Base-by-base conservation (phyloP, 2,329 filamentous ascomycete species). In the Colletotrichum somersetense region DNA sequence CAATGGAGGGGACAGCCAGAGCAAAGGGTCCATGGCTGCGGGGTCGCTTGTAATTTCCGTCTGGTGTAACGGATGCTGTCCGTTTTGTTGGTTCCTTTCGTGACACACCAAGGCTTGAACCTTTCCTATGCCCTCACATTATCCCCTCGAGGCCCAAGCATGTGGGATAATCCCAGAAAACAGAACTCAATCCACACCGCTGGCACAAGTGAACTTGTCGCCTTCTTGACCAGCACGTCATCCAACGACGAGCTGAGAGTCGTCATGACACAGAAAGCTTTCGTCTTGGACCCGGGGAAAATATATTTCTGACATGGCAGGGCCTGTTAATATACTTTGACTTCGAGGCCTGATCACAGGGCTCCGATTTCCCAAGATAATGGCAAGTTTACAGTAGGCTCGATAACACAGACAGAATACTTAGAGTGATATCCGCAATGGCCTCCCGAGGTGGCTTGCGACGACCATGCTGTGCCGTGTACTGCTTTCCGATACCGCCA, bases 1-100 rank as follows among this genome's bases (percentile, higher is more conserved):
- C 46, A 69, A 69, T 48, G 14, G 53, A 38, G 58, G 53, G 46
- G 40, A 26, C 44, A 33, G 26, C 30, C 8, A 16, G 42, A 40
- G 26, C 58, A 61, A 53, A 50, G 64, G 68, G 68, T 63, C 64
- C 66, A 68, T 30, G 58, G 48, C 53, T 46, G 52, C 40, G 42
- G 44, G 53, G 57, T 18, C n/a, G 46, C 42, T 46, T 63, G 52
- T 23, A 46, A 40, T 38, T 42, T 35, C 65, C 58, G 66, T 71
- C 66, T 69, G 30, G 38, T 59, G 69, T 55, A 64, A 68, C 59
- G 66, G 69, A 72, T 20, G 48, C 55, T 66, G 48, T 73, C 67
- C 61, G 67, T 73, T 71, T 62, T 42, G 62, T 40, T 35, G 10
- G 56, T 52, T n/a, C 33, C 40, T 46, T 48, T 46, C 44, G 38